phyloP scores from a whole-genome alignment of 768 basidiomycete species.

The Chalciporus chontae region DNA sequence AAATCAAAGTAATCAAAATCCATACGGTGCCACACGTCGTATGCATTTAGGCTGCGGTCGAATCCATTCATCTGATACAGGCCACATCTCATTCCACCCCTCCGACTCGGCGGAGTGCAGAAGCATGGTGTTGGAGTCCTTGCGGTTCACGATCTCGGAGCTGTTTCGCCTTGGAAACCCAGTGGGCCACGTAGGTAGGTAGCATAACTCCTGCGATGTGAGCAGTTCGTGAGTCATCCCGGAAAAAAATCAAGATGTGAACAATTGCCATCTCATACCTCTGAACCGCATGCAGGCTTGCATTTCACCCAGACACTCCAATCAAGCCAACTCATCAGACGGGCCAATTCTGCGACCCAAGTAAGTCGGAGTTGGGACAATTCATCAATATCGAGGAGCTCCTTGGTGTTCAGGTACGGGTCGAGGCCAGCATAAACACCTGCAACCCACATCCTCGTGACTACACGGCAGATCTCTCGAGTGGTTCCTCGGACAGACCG shows the following conservation, averaged over 20 bases:
- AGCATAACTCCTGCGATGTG: conserved; percentile 22
- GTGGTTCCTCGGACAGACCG: conserved; percentile 10
- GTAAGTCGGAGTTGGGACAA: conserved; percentile 1
- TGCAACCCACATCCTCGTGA: conserved; percentile 17
- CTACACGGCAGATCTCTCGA: conserved; percentile 19
- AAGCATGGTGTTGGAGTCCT: background rate
- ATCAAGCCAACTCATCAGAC: conserved; percentile 21
- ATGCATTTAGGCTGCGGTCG: conserved; percentile 13
- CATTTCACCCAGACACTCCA: conserved; percentile 25
- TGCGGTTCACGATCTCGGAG: background rate
- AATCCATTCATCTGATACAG: background rate
- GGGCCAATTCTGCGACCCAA: conserved; percentile 8
- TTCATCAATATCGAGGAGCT: background rate
- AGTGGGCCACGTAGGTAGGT: conserved; percentile 22
- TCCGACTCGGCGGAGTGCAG: background rate
- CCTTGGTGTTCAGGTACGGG: background rate
- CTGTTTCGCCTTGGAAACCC: background rate
- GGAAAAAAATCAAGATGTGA: too few relatives aligned
- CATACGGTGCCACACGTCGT: conserved; percentile 2
- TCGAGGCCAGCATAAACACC: conserved; percentile 15
- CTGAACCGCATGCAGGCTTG: conserved; percentile 11
- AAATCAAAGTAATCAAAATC: background rate
- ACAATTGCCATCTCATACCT: background rate
- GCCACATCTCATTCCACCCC: too few relatives aligned
- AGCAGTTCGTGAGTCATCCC: too few relatives aligned